Conservation (phyloP, 176 grass and related monocot species). For the Eragrostis nindensis region DNA sequence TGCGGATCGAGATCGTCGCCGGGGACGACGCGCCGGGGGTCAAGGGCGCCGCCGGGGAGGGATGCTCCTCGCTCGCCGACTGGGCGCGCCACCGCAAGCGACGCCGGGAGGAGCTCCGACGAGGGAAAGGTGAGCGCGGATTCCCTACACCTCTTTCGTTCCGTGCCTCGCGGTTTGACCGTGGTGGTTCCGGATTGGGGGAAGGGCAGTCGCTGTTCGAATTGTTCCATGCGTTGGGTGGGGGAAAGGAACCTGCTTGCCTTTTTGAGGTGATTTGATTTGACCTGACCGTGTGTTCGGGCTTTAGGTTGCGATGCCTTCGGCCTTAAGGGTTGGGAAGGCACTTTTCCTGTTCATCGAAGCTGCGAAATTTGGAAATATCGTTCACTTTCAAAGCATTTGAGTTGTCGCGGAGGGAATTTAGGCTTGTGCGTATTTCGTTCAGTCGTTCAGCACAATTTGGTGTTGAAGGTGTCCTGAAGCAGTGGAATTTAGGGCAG, state of each 20-base stretch:
- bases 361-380: neutral
- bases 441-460: neutral
- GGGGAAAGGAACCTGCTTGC: neutral
- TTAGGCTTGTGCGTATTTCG: neutral
- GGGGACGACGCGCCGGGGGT: slow-evolving; percentile 58
- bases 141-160: neutral
- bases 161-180: neutral
- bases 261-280: slow-evolving; percentile 24
- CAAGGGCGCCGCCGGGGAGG: slow-evolving; percentile 52
- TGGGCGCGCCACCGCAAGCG: slow-evolving; percentile 81
- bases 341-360: slow-evolving; percentile 15
- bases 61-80: slow-evolving; percentile 61
- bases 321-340: slow-evolving; percentile 16
- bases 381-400: neutral
- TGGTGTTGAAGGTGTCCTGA: slow-evolving; percentile 1
- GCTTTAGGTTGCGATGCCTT: slow-evolving; percentile 44
- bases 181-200: slow-evolving; percentile 12
- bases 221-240: slow-evolving; percentile 25
- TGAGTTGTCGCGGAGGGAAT: neutral
- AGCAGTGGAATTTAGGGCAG: neutral
- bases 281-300: slow-evolving; percentile 28
- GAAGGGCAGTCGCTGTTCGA: neutral
- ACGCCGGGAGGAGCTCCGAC: slow-evolving; percentile 62
- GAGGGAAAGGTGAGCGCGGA: slow-evolving; percentile 60
- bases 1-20: slow-evolving; percentile 84